Evolutionary conservation across 78 protist genomes (phyloP).

Genomic region (Guillardia theta): DNA sequence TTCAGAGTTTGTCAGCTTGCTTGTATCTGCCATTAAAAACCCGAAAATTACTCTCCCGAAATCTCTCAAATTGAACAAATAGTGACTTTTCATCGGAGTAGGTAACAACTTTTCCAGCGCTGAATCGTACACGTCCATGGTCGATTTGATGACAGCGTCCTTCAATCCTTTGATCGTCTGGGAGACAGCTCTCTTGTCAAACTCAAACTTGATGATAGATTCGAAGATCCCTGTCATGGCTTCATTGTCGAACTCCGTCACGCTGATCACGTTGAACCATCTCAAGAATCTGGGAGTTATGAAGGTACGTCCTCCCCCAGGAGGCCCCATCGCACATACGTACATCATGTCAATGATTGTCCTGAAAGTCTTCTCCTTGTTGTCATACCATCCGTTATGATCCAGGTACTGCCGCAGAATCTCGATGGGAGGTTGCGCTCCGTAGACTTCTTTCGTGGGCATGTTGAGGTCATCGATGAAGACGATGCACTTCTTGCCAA

Average conservation of each 20-base stretch:
- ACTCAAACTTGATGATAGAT: slow-evolving; percentile 51
- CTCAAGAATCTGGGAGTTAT: slow-evolving; percentile 59
- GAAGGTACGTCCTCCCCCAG: slow-evolving; percentile 80
- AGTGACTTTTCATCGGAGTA: slow-evolving; percentile 83
- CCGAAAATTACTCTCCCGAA: slow-evolving; percentile 78
- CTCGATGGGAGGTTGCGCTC: slow-evolving; percentile 88
- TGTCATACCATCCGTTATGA: slow-evolving; percentile 56
- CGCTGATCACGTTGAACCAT: slow-evolving; percentile 62
- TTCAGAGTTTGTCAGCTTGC: background rate
- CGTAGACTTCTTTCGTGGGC: slow-evolving; percentile 66
- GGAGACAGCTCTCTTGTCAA: background rate
- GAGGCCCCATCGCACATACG: slow-evolving; percentile 84
- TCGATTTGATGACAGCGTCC: slow-evolving; percentile 19
- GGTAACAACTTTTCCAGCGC: slow-evolving; percentile 66
- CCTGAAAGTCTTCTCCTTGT: slow-evolving; percentile 56
- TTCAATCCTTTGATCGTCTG: background rate
- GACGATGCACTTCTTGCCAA: slow-evolving; percentile 57
- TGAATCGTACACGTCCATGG: slow-evolving; percentile 61
- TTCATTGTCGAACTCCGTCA: slow-evolving; percentile 59
- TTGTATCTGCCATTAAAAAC: slow-evolving; percentile 33
- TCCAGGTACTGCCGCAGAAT: slow-evolving; percentile 73
- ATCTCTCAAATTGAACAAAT: slow-evolving; percentile 85
- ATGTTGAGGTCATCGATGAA: slow-evolving; percentile 85
- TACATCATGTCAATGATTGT: slow-evolving; percentile 67
- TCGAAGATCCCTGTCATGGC: slow-evolving; percentile 64